Evolutionary conservation across 352 stramenopile genomes (phyloP).

Genomic region (Phytophthora pinifolia): DNA sequence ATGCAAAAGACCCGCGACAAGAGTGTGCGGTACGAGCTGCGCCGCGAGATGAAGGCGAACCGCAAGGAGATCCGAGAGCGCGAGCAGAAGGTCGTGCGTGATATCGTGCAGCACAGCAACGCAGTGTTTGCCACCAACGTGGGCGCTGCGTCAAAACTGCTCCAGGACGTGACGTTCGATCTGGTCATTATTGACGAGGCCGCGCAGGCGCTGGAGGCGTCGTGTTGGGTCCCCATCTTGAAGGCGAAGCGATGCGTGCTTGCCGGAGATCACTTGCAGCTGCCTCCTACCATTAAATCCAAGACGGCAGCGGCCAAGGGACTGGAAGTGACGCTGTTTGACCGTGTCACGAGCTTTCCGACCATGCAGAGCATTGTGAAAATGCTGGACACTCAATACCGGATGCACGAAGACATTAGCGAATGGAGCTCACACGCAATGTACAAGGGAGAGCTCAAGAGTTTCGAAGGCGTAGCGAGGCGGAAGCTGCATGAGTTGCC

Average conservation of each 20-base stretch:
- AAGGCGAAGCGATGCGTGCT: conserved; percentile 89
- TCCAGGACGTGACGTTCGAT: conserved; percentile 93
- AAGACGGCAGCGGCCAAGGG: conserved; percentile 68
- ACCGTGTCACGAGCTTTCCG: conserved; percentile 87
- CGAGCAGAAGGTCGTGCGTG: conserved; percentile 92
- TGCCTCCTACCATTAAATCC: conserved; percentile 97
- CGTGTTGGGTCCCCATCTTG: conserved; percentile 97
- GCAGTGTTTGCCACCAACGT: conserved; percentile 98
- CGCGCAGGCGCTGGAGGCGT: conserved; percentile 96
- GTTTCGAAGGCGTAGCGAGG: conserved; percentile 73
- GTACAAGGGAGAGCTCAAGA: conserved; percentile 89
- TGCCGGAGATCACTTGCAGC: conserved; percentile 95
- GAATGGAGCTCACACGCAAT: conserved; percentile 95
- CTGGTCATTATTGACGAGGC: conserved; percentile 97
- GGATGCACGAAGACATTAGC: conserved; percentile 96
- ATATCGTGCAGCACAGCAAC: conserved; percentile 91
- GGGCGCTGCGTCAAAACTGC: conserved; percentile 89
- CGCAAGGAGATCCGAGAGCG: conserved; percentile 94
- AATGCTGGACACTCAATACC: conserved; percentile 97
- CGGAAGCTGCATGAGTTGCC: conserved; percentile 82
- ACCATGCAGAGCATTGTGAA: conserved; percentile 62
- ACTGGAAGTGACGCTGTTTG: conserved; percentile 95
- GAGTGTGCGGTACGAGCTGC: conserved; percentile 42
- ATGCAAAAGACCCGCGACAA: conserved; percentile 63
- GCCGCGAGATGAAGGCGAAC: conserved; percentile 88